Evolutionary conservation across 2,329 filamentous ascomycete genomes (phyloP), one percentile per base, ranked within the genome.

Genomic region (Orbilia blumenaviensis): DNA sequence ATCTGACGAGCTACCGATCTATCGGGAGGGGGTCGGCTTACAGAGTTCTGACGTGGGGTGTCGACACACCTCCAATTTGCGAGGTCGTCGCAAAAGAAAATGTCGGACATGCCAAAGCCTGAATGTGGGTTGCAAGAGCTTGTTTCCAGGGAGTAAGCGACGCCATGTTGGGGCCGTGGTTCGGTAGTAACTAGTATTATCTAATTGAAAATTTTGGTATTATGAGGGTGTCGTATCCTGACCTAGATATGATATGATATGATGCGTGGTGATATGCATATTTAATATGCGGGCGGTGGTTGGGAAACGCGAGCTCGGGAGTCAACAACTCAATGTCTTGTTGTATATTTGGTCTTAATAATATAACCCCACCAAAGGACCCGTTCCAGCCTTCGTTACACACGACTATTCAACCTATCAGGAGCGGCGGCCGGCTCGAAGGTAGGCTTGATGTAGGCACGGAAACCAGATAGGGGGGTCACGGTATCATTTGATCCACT

Each of bases 21-120:
- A 9, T 32, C 18, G 36, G 0, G n/a, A 23, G 50, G 21, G 2
- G 2, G 48, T 34, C 18, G 9, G 14, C 64, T 32, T 62, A 76
- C 72, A 76, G 36, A 0, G 72, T 76, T 29, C 72, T 50, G 34
- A 69, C 72, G 61, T 69, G 72, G 23, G 72, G 58, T 8, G 48
- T 32, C 2, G 41, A 12, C n/a, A 27, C n/a, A 1, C 72, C 72
- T 16, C 34, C 32, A 7, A 34, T 16, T 8, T 34, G 67, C 9
- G 72, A 66, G 14, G 42, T 50, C 12, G 72, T 76, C 9, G 72
- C 72, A 9, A 76, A 42, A 1, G 72, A 58, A 21, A 76, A 69
- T 1, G 58, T 76, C 6, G 56, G 72, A n/a, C 64, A 69, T 34
- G 72, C 56, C 14, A 76, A 52, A 8, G 64, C 46, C 18, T 68